phyloP scores from a whole-genome alignment of 345 rosid genomes.

The Toxicodendron radicans region DNA sequence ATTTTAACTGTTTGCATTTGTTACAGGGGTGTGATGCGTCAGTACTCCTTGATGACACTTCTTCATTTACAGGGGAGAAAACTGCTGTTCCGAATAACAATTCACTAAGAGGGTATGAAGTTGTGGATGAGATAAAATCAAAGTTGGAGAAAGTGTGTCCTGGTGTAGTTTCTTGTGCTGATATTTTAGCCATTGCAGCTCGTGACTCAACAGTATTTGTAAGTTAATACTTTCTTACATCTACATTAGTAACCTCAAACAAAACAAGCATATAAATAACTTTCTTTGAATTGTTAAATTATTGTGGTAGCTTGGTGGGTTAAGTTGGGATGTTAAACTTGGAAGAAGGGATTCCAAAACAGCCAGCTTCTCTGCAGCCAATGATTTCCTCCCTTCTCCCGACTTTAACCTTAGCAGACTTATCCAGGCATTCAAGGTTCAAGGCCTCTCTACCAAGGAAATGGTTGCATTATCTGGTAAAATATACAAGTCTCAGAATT shows the following conservation, averaged over 20 bases:
- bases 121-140: slow-evolving; percentile 50
- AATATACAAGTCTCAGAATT: no score
- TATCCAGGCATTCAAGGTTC: slow-evolving; percentile 44
- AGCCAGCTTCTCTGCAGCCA: slow-evolving; percentile 57
- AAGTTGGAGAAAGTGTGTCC: slow-evolving; percentile 53
- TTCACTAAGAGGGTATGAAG: slow-evolving; percentile 56
- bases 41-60: slow-evolving; percentile 55
- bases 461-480: slow-evolving; percentile 84
- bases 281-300: not conserved
- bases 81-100: slow-evolving; percentile 51
- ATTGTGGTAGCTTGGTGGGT: slow-evolving; percentile 59
- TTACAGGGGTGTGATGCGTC: slow-evolving; percentile 76
- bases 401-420: slow-evolving; percentile 47
- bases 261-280: not conserved
- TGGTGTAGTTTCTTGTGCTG: slow-evolving; percentile 64
- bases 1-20: not conserved
- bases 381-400: slow-evolving; percentile 62
- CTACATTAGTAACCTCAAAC: not conserved
- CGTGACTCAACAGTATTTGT: slow-evolving; percentile 57
- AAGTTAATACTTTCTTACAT: not conserved
- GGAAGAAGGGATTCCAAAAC: slow-evolving; percentile 78
- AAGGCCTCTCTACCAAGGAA: slow-evolving; percentile 68
- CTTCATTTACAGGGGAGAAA: slow-evolving; percentile 53
- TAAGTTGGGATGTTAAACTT: slow-evolving; percentile 66
- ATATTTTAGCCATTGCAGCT: slow-evolving; percentile 60